These are phyloP conservation scores for Piloderma croceum DNA, from an alignment of 768 basidiomycete genomes.

Conservation along the genomic window DNA sequence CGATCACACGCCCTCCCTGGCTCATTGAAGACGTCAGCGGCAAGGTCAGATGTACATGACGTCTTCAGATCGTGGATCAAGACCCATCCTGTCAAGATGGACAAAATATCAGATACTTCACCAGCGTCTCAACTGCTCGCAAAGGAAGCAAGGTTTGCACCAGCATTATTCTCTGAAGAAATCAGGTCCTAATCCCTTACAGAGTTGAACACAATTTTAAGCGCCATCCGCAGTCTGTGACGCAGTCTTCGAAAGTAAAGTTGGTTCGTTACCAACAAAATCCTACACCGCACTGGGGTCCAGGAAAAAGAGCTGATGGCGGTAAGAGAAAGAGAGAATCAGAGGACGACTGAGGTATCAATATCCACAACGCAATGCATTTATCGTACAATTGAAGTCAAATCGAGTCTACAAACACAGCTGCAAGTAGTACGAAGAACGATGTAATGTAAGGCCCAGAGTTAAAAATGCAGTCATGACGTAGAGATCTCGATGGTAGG, in stretches of 20 bases:
- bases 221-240: constrained; percentile 60
- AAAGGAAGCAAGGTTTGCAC: constrained; percentile 59
- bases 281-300: constrained; percentile 92
- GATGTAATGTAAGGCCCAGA: no score
- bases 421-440: no score
- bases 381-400: no score
- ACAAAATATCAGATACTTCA: constrained; percentile 71
- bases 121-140: constrained; percentile 65
- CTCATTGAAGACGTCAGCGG: constrained; percentile 86
- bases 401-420: no score
- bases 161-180: background rate
- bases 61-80: constrained; percentile 84
- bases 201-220: constrained; percentile 71
- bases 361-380: no score
- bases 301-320: constrained; percentile 56
- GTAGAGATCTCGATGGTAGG: no score
- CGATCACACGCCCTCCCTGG: constrained; percentile 88
- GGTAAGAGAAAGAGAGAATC: constrained; percentile 29
- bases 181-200: background rate
- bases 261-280: constrained; percentile 88
- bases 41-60: constrained; percentile 67
- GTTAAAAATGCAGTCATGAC: no score
- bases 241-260: constrained; percentile 59
- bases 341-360: no score
- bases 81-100: constrained; percentile 73